phyloP scores from a whole-genome alignment of 148 eudicot species.

The Drosera capensis region DNA sequence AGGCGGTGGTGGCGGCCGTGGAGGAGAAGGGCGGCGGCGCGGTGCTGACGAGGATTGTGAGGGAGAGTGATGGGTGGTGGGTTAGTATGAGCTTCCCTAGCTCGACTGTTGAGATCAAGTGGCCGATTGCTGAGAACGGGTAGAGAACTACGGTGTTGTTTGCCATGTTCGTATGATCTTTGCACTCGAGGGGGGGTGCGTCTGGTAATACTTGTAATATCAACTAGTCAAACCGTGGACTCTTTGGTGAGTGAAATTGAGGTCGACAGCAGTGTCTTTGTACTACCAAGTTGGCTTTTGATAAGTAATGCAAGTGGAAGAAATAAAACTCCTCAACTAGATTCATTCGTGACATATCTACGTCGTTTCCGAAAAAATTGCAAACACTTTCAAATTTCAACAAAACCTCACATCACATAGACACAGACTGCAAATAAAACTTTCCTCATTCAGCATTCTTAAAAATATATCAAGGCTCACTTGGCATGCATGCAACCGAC shows the following conservation, averaged over 20 bases:
- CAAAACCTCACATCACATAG: too few species aligned
- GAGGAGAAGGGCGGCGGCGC: constrained; percentile 2
- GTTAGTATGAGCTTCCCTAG: constrained; percentile 12
- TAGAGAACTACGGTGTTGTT: constrained; percentile 11
- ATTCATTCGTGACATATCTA: too few species aligned
- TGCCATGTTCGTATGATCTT: background rate
- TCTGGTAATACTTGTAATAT: background rate
- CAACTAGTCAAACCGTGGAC: background rate
- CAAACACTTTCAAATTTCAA: too few species aligned
- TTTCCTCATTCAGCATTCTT: too few species aligned
- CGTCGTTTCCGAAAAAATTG: too few species aligned
- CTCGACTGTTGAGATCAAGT: constrained; percentile 21
- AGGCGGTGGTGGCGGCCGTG: constrained; percentile 11
- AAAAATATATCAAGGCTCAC: too few species aligned
- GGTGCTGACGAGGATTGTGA: constrained; percentile 8
- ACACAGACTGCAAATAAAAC: too few species aligned
- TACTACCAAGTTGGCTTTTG: too few species aligned
- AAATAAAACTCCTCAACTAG: too few species aligned
- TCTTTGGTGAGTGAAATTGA: background rate
- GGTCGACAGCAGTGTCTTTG: too few species aligned
- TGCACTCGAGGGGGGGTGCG: background rate
- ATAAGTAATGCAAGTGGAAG: too few species aligned
- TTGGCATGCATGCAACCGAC: too few species aligned
- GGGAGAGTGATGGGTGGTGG: constrained; percentile 16
- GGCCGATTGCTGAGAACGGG: constrained; percentile 14